Base-by-base conservation (phyloP, 176 grass and related monocot genomes). In the Avena eriantha region DNA sequence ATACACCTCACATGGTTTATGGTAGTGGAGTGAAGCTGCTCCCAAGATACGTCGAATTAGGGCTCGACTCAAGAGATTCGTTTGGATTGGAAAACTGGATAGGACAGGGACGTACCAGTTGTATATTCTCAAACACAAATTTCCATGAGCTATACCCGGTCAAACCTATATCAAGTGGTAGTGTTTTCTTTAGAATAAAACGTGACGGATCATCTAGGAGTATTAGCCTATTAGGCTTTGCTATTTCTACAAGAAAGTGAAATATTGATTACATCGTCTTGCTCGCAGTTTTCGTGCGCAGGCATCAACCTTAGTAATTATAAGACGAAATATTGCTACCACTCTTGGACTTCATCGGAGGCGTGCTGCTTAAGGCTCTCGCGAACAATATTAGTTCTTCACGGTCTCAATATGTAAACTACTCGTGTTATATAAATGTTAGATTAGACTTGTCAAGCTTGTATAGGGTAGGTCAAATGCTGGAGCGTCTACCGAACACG, bases 1-100 rank as follows among this genome's bases (percentile, higher is more conserved):
- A 87, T 26, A 80, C 59, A 39, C 16, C 43, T 73, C 69, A 87
- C 78, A 75, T 81, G 66, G 54, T 71, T 67, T 80, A 74, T 74
- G 82, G 8, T 23, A 39, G 14, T 35, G 5, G 33, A 56, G 31
- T 35, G 7, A 11, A 26, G 45, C 8, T 24, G 3, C 15, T 26
- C 22, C n/a, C 45, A 29, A 74, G 45, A 70, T 82, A 17, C 14
- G 39, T 80, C 58, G 10, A 65, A 48, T 16, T 29, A 21, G 15
- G 12, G 19, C 45, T 49, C 15, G 31, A 8, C 18, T 54, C 19
- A 24, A 56, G 21, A 22, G 19, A 70, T 24, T 34, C 48, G 14
- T 69, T 12, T 18, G 45, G 24, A 7, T 51, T 67, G 16, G 19
- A 71, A 57, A 57, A 12, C 26, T 49, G 45, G 13, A 49, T 74